Evolutionary conservation across 1,284 basidiomycete genomes (phyloP).

Genomic region (Gymnopus androsaceus): DNA sequence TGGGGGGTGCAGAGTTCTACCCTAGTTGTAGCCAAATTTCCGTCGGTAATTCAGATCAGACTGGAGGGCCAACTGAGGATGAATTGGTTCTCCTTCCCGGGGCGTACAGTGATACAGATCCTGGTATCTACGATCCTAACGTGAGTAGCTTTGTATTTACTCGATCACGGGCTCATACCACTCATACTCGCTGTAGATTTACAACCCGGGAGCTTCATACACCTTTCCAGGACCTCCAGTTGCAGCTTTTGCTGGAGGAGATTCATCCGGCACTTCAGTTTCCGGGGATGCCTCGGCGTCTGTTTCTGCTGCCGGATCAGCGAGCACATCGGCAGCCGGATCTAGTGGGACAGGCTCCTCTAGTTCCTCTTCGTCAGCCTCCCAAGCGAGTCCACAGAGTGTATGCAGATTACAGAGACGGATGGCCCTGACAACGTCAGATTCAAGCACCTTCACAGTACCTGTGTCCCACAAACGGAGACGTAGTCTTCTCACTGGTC

Average conservation of each 20-base stretch:
- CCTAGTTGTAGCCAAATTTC: constrained; percentile 54
- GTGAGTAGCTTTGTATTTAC: constrained; percentile 27
- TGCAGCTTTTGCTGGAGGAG: constrained; percentile 20
- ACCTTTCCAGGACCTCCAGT: constrained; percentile 24
- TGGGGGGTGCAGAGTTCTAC: constrained; percentile 60
- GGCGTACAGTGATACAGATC: constrained; percentile 48
- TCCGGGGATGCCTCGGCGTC: constrained; percentile 4
- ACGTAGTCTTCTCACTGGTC: not conserved
- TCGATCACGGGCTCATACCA: not conserved
- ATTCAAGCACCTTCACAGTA: not conserved
- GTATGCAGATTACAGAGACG: constrained; percentile 5
- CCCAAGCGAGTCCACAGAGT: not conserved
- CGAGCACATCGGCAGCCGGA: not conserved
- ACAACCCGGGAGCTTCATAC: constrained; percentile 22
- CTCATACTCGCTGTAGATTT: constrained; percentile 16
- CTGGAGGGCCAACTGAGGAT: constrained; percentile 31
- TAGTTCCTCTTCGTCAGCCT: not conserved
- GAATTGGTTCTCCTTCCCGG: constrained; percentile 52
- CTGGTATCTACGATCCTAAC: constrained; percentile 46
- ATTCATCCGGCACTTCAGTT: constrained; percentile 7
- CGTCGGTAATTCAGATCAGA: constrained; percentile 47
- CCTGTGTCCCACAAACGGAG: not conserved
- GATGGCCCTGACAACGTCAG: not conserved
- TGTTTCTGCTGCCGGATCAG: not conserved
- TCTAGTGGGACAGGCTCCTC: not conserved